Evolutionary conservation across 805 yeast genomes (phyloP).

Genomic region (Yarrowia yakushimensis): DNA sequence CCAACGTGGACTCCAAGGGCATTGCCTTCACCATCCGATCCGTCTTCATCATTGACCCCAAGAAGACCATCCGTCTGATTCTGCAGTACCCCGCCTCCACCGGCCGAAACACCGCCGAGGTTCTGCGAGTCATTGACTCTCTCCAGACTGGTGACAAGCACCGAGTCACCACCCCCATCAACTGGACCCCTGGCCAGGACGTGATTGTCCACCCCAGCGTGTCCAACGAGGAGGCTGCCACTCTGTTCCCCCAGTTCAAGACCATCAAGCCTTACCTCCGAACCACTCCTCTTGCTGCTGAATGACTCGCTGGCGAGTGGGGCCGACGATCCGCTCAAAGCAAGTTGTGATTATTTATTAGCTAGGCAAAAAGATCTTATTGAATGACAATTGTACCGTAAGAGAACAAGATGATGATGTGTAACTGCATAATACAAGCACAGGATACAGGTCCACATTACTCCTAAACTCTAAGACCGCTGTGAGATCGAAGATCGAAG

Average conservation of each 20-base stretch:
- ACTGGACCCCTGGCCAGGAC: slow-evolving; percentile 89
- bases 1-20: slow-evolving; percentile 68
- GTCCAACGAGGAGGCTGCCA: slow-evolving; percentile 76
- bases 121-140: slow-evolving; percentile 85
- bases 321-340: slow-evolving; percentile 14
- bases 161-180: slow-evolving; percentile 89
- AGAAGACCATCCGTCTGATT: slow-evolving; percentile 82
- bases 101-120: slow-evolving; percentile 94
- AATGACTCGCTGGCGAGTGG: slow-evolving; percentile 24
- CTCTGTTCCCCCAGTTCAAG: slow-evolving; percentile 84
- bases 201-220: slow-evolving; percentile 91
- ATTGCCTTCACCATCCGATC: slow-evolving; percentile 88
- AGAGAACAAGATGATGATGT: too few relatives aligned
- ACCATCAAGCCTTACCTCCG: slow-evolving; percentile 92
- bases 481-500: too few relatives aligned
- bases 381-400: too few relatives aligned
- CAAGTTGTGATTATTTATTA: slow-evolving; percentile 25
- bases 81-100: slow-evolving; percentile 90
- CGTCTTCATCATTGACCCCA: slow-evolving; percentile 88
- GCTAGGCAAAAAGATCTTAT: neutral
- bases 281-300: slow-evolving; percentile 46
- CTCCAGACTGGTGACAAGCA: slow-evolving; percentile 81
- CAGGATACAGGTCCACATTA: too few relatives aligned
- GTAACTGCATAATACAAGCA: too few relatives aligned
- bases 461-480: too few relatives aligned